phyloP scores from a whole-genome alignment of 2,329 filamentous ascomycete genomes.

The Penicillium sp. region DNA sequence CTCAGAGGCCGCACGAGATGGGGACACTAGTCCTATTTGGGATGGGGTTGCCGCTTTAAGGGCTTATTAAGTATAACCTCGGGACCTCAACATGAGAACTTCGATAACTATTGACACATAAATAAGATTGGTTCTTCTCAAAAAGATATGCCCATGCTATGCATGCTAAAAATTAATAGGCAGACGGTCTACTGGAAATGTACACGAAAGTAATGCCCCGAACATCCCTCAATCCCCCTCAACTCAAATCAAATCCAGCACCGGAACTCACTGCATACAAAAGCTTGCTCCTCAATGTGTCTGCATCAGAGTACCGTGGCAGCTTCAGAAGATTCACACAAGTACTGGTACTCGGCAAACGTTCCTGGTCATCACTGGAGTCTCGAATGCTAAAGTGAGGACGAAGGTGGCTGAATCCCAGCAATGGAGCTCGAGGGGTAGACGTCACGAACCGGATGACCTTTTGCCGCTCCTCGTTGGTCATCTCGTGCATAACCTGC shows the following conservation, averaged over 20 bases:
- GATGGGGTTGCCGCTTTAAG: slow-evolving; percentile 16
- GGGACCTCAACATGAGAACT: background rate
- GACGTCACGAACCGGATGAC: slow-evolving; percentile 94
- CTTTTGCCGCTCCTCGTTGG: slow-evolving; percentile 67
- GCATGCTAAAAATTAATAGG: slow-evolving; percentile 14
- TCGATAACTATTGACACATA: too few species aligned
- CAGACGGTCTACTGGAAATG: slow-evolving; percentile 2
- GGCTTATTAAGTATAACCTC: slow-evolving; percentile 10
- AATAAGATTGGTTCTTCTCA: background rate
- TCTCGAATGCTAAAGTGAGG: slow-evolving; percentile 87
- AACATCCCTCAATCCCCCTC: background rate
- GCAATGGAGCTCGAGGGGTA: slow-evolving; percentile 76
- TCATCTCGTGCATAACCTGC: slow-evolving; percentile 70
- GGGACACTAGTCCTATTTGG: slow-evolving; percentile 19
- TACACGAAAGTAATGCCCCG: background rate
- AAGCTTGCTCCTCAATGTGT: slow-evolving; percentile 65
- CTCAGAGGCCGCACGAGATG: slow-evolving; percentile 23
- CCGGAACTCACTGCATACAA: slow-evolving; percentile 83
- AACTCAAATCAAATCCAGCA: slow-evolving; percentile 74
- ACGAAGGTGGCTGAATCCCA: slow-evolving; percentile 78
- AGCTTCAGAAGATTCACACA: slow-evolving; percentile 93
- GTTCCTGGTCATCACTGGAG: slow-evolving; percentile 62
- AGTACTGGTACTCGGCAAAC: slow-evolving; percentile 86
- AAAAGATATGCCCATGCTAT: slow-evolving; percentile 26
- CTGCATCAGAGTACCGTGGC: slow-evolving; percentile 64